phyloP scores from a whole-genome alignment of 768 basidiomycete species.

The Hirschioporus abietinus region DNA sequence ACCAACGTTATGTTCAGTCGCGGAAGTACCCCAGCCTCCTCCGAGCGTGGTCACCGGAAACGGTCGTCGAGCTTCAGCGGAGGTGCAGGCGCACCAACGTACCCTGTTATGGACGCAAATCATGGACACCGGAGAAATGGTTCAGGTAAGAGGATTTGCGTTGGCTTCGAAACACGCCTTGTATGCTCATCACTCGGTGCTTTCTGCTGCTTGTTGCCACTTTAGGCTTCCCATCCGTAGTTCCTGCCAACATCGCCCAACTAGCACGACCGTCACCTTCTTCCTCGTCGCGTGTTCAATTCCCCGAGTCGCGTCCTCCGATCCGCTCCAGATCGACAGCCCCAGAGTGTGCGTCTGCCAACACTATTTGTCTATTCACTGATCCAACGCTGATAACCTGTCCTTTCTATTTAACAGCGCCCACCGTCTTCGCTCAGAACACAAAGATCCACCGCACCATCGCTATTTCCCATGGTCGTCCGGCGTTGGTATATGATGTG shows the following conservation, averaged over 20 bases:
- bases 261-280: background rate
- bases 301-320: background rate
- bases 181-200: background rate
- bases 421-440: background rate
- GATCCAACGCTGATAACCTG: background rate
- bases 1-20: background rate
- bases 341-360: background rate
- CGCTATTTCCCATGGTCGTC: background rate
- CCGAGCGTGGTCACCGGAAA: background rate
- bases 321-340: background rate
- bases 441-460: background rate
- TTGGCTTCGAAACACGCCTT: background rate
- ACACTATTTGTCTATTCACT: slow-evolving; percentile 1
- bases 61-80: background rate
- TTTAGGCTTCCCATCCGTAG: background rate
- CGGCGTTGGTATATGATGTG: slow-evolving; percentile 50
- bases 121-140: background rate
- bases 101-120: background rate
- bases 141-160: background rate
- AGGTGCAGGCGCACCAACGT: background rate
- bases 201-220: background rate
- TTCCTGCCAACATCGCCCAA: background rate
- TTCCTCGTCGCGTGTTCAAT: background rate
- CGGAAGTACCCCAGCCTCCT: background rate
- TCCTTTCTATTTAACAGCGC: background rate